These are phyloP conservation scores for Sporisorium scitamineum DNA, from an alignment of 1,284 basidiomycete genomes.

Conservation along the genomic window DNA sequence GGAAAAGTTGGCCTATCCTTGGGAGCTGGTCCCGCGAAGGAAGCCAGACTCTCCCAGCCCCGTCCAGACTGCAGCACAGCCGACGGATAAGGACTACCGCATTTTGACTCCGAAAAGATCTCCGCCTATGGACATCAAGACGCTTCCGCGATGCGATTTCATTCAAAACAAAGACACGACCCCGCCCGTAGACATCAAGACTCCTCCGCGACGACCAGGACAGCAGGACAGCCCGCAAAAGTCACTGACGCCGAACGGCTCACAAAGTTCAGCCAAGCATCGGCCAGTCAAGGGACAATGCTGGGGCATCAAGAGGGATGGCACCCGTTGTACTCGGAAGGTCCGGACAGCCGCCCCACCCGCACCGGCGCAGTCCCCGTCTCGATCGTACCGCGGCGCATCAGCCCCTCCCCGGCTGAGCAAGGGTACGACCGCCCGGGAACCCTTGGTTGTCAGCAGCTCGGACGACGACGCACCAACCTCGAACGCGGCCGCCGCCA, in stretches of 20 bases:
- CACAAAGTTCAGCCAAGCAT: conserved; percentile 11
- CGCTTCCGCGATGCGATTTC: neutral
- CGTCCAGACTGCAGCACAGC: neutral
- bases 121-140: neutral
- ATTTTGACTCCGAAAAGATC: too few relatives aligned
- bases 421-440: neutral
- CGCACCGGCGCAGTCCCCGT: neutral
- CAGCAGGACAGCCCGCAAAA: neutral
- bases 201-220: neutral
- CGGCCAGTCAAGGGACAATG: conserved; percentile 47
- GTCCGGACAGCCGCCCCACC: neutral
- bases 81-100: neutral
- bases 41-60: neutral
- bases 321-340: conserved; percentile 44
- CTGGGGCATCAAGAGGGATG: conserved; percentile 58
- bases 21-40: conserved; percentile 35
- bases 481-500: neutral
- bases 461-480: conserved; percentile 9
- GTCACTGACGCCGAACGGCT: conserved; percentile 10
- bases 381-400: neutral
- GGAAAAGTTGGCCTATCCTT: conserved; percentile 10
- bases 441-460: conserved; percentile 23
- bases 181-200: neutral
- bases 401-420: conserved; percentile 11
- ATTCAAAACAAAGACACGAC: too few relatives aligned